Evolutionary conservation across 768 basidiomycete species (phyloP).

Genomic region (Flagelloscypha sp.): DNA sequence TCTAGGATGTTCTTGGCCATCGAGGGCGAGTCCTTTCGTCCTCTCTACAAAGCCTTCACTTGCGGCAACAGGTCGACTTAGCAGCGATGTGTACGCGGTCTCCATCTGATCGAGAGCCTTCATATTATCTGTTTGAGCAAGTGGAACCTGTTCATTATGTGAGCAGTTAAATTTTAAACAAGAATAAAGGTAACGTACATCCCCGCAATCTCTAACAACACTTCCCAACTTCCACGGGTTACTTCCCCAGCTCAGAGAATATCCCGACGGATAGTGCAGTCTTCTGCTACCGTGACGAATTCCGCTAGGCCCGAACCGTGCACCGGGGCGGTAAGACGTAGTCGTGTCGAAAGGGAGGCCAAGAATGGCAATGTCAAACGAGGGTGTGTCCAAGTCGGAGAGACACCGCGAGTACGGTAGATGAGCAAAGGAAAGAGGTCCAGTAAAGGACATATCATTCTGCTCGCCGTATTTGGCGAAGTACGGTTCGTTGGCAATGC

Average conservation of each 20-base stretch:
- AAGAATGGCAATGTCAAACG: constrained; percentile 51
- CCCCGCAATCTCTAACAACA: constrained; percentile 53
- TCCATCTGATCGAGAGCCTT: constrained; percentile 83
- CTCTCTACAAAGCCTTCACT: constrained; percentile 16
- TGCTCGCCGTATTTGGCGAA: constrained; percentile 42
- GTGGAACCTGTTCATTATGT: constrained; percentile 49
- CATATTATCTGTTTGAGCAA: constrained; percentile 74
- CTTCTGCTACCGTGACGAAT: constrained; percentile 75
- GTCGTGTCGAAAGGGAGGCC: constrained; percentile 53
- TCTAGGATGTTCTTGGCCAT: constrained; percentile 61
- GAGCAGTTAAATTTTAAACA: background rate
- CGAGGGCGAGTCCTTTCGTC: constrained; percentile 38
- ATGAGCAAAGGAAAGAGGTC: constrained; percentile 55
- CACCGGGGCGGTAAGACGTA: constrained; percentile 43
- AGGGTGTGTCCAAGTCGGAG: constrained; percentile 32
- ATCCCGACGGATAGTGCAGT: constrained; percentile 47
- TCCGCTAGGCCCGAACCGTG: constrained; percentile 81
- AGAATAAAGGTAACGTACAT: constrained; percentile 25
- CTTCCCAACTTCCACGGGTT: constrained; percentile 36
- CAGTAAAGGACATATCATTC: constrained; percentile 47
- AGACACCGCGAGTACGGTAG: constrained; percentile 44
- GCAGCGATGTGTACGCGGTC: constrained; percentile 71
- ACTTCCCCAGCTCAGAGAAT: constrained; percentile 43
- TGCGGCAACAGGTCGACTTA: constrained; percentile 52
- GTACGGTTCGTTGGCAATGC: constrained; percentile 33